These are phyloP conservation scores for Epichloe elymi DNA, from an alignment of 2,329 filamentous ascomycete genomes.

Conservation along the genomic window DNA sequence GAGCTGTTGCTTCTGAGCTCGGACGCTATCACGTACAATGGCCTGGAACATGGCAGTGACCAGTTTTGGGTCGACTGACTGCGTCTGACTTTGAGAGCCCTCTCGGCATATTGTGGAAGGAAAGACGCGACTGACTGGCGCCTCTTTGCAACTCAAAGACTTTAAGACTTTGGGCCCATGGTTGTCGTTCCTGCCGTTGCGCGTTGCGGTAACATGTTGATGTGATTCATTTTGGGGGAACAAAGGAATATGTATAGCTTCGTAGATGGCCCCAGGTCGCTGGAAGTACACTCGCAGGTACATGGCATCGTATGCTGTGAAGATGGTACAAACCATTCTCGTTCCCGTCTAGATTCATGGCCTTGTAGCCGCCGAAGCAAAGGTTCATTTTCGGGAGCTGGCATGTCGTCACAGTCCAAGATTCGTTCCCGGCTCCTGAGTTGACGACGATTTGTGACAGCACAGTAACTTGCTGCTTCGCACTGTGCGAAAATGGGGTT, in stretches of 20 bases:
- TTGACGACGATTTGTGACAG: no score
- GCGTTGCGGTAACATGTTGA: background rate
- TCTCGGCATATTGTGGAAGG: background rate
- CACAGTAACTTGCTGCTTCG: no score
- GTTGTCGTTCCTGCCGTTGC: background rate
- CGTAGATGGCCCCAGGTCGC: no score
- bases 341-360: no score
- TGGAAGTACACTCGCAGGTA: no score
- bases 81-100: background rate
- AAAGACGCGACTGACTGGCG: background rate
- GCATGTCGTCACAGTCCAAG: no score
- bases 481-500: background rate
- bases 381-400: no score
- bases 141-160: background rate
- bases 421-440: no score
- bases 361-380: no score
- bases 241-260: no score
- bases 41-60: background rate
- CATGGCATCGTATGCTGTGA: no score
- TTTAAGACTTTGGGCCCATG: background rate
- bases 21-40: constrained; percentile 4
- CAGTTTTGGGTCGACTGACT: background rate
- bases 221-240: background rate
- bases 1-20: constrained; percentile 2
- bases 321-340: no score